Base-by-base conservation (phyloP, 2,329 filamentous ascomycete species). In the Ascochyta fabae region DNA sequence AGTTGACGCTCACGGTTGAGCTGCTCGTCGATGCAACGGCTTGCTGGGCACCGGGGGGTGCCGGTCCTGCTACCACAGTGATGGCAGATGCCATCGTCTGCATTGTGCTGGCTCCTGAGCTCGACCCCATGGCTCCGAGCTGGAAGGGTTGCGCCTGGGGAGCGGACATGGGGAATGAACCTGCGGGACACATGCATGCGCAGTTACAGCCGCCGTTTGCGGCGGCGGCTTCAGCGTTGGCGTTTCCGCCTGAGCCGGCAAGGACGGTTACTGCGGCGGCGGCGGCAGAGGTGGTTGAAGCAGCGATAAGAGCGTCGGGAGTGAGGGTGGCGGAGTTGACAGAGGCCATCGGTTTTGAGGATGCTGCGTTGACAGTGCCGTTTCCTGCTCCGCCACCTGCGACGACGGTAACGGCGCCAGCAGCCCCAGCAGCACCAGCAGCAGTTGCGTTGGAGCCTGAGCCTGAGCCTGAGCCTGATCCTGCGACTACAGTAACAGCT, bases 131-230 rank as follows among this genome's bases (percentile, higher is more conserved):
- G 26, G 58, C 48, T 1, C 59, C 62, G 12, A 74, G 58, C 39
- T 70, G 65, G 61, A 73, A 71, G 9, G 71, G 62, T 10, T 62
- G 66, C 1, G 69, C 63, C 26, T 58, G 53, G 0, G 70, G 67
- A 13, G 67, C 61, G 1, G 55, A 39, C 70, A 74, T 74, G 16
- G 72, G 70, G 55, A 72, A 73, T 6, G 65, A 59, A 6, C 64
- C 67, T 1, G 62, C 61, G 2, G 70, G 70, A 51, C 72, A 74
- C 33, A 53, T 38, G 49, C 71, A 75, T n/a, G 62, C 55, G 48
- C 72, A 75, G 27, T 57, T 63, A 45, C 72, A 74, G 8, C 55
- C 61, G 22, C 57, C 62, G 24, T 60, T 59, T 16, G 53, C 61
- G 7, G 65, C 59, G 12, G 59, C 53, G 2, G 55, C 48, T 34